phyloP scores from a whole-genome alignment of 345 rosid genomes.

The Trapa bicornis region DNA sequence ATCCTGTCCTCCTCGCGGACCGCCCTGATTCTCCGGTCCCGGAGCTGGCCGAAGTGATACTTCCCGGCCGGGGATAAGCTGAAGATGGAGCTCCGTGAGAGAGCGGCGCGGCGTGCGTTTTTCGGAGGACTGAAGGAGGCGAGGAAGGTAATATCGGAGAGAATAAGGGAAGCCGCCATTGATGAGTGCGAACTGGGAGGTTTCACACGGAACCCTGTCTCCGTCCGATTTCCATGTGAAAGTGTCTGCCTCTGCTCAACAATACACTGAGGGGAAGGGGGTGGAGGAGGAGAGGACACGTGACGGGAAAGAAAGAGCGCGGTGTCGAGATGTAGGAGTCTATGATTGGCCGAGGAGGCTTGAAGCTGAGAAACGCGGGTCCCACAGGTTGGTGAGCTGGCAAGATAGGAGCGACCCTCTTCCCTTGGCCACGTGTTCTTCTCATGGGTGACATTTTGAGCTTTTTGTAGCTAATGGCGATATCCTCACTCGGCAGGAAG shows the following conservation, averaged over 20 bases:
- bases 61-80: constrained; percentile 16
- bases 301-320: constrained; percentile 18
- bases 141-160: constrained; percentile 38
- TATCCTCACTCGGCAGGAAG: no score
- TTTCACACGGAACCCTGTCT: constrained; percentile 8
- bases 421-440: not conserved
- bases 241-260: constrained; percentile 6
- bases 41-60: constrained; percentile 15
- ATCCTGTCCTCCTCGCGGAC: constrained; percentile 37
- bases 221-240: constrained; percentile 15
- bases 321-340: constrained; percentile 7
- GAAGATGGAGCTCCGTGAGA: constrained; percentile 11
- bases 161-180: constrained; percentile 42
- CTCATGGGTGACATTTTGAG: not conserved
- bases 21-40: constrained; percentile 33
- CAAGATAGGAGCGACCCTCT: not conserved
- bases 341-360: constrained; percentile 5
- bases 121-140: constrained; percentile 13
- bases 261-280: constrained; percentile 12
- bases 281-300: constrained; percentile 59
- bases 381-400: not conserved
- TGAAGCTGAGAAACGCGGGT: not conserved
- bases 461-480: no score
- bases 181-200: not conserved
- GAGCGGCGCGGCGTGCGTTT: not conserved